These are phyloP conservation scores for Colletotrichum navitas DNA, from an alignment of 2,329 filamentous ascomycete species.

Conservation along the genomic window DNA sequence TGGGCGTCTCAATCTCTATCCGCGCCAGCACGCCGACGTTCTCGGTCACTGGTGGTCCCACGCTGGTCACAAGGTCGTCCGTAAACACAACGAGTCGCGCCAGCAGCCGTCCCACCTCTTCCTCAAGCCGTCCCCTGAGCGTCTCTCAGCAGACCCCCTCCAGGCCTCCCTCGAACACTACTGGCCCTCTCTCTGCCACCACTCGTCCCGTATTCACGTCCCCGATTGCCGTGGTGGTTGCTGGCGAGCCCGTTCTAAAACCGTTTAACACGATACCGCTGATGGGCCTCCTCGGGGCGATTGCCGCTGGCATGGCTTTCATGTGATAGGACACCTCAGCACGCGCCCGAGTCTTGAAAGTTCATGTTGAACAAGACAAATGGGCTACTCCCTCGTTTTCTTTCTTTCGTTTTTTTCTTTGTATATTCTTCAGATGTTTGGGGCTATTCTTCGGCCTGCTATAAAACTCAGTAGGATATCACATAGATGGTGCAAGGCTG, in stretches of 20 bases:
- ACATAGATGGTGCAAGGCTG: no score
- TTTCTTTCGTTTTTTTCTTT: neutral
- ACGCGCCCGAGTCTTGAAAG: neutral
- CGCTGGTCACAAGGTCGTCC: neutral
- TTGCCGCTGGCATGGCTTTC: slow-evolving; percentile 21
- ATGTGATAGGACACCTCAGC: slow-evolving; percentile 6
- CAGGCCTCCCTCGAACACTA: neutral
- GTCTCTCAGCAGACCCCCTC: neutral
- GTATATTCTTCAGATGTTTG: neutral
- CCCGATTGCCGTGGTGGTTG: neutral
- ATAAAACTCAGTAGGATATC: neutral
- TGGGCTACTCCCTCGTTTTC: no score
- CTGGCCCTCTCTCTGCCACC: neutral
- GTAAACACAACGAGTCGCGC: neutral
- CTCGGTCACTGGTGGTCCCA: neutral
- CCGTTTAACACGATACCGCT: slow-evolving; percentile 12
- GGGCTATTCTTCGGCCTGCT: neutral
- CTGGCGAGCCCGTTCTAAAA: slow-evolving; percentile 24
- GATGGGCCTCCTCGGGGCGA: slow-evolving; percentile 17
- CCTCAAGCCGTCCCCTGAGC: neutral
- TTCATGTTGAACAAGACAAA: no score
- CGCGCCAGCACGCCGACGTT: neutral
- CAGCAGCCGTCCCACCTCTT: neutral
- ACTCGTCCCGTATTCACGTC: neutral
- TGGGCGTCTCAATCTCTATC: neutral